A percentile compares a stretch with the other conserved stretches of the same genome.
phyloP scores from a whole-genome alignment of 2,329 filamentous ascomycete genomes.

The Penicillium brasilianum region DNA sequence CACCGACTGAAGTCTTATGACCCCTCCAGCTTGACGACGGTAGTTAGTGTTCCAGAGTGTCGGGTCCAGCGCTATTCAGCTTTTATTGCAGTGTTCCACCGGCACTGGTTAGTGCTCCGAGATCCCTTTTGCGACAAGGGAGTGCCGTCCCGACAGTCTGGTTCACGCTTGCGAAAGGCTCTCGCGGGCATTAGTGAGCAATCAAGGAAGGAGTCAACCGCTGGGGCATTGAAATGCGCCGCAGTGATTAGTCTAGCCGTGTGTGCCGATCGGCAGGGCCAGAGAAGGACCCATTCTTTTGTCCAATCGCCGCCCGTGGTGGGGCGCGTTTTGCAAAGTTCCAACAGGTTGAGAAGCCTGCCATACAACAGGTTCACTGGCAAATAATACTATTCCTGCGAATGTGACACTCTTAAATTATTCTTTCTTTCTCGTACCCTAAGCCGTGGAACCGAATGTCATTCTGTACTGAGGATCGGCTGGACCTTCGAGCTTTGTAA shows the following conservation, averaged over 20 bases:
- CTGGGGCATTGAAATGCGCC: constrained; percentile 9
- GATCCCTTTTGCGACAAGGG: neutral
- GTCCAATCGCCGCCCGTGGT: constrained; percentile 18
- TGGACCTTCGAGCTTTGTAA: neutral
- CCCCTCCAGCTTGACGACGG: constrained; percentile 25
- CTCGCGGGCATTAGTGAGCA: constrained; percentile 6
- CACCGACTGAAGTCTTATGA: constrained; percentile 31
- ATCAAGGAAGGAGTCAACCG: constrained; percentile 5
- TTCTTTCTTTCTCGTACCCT: neutral
- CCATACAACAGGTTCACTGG: neutral
- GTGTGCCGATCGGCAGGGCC: constrained; percentile 15
- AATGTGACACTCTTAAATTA: neutral
- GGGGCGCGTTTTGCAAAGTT: neutral
- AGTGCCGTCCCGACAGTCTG: constrained; percentile 13
- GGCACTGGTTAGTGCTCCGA: neutral
- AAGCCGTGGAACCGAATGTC: neutral
- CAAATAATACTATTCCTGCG: too few species aligned
- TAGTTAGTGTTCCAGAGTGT: constrained; percentile 21
- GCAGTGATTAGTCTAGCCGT: constrained; percentile 14
- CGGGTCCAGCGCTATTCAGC: constrained; percentile 17
- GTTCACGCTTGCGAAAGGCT: constrained; percentile 13
- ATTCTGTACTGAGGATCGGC: neutral
- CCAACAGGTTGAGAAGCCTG: constrained; percentile 8
- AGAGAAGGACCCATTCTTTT: constrained; percentile 6
- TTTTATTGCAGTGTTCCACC: neutral